Evolutionary conservation across 768 basidiomycete genomes (phyloP), one percentile per base, ranked within the genome.

Genomic region (Leccinum boreale): DNA sequence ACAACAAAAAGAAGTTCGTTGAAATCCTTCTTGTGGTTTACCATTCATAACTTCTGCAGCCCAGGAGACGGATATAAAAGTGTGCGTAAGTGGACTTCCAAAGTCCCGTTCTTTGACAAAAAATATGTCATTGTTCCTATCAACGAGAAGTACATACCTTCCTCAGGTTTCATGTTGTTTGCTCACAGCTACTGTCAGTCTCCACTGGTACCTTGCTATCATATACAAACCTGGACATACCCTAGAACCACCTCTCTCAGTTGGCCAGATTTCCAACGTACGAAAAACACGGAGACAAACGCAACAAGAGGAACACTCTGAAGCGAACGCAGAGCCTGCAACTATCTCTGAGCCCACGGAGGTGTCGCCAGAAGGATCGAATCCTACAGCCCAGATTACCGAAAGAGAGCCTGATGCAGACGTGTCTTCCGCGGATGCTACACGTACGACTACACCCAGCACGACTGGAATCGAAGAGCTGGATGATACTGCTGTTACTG

Each of bases 131-230:
- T 99, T 50, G 83, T 99, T 10, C 97, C 97, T 2, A 97, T 99
- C 73, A 98, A 99, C 65, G 97, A 98, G 72, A 79, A 95, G 96
- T 97, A 70, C 57, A 85, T 70, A 8, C 8, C 31, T 47, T 15
- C 23, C n/a, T 23, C 45, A 10, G 12, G 33, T 23, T 52, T 2
- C 6, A 35, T 19, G 35, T 12, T 28, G 31, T 35, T 47, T 33
- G 36, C 53, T 65, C 35, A 73, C 24, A 4, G 5, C 28, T 55
- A 19, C 28, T 28, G 31, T 9, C 62, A 98, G 96, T 65, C 73
- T 92, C 46, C 97, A 99, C 74, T 98, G 97, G 97, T 98, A 97
- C 72, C 83, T 98, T 42, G 95, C 92, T 15, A 85, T 98, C 60
- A 96, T 99, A 62, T 89, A 85, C 70, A 85, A 89, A 58, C 96